These are phyloP conservation scores for Alloascoidea africana DNA, from an alignment of 805 yeast genomes.

Conservation along the genomic window DNA sequence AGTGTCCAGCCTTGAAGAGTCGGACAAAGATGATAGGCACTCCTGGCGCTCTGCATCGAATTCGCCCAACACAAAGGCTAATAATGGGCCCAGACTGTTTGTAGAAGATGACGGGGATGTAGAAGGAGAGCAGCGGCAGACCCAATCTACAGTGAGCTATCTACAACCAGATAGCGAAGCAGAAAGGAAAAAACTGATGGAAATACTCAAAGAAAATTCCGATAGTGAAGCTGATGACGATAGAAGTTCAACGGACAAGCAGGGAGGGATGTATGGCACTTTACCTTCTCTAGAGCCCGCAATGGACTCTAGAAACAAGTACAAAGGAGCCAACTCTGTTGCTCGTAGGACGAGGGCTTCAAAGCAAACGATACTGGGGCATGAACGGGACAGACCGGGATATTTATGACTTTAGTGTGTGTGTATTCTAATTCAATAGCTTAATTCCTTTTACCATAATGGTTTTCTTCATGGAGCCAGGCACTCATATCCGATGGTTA, in stretches of 20 bases:
- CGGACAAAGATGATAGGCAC: too few species aligned
- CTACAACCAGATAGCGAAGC: constrained; percentile 10
- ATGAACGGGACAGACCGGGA: too few species aligned
- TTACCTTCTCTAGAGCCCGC: too few species aligned
- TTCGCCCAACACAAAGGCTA: constrained; percentile 2
- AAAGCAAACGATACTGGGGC: neutral
- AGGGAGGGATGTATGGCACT: too few species aligned
- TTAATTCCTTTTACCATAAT: too few species aligned
- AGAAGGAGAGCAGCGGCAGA: constrained; percentile 2
- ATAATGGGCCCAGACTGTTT: constrained; percentile 1
- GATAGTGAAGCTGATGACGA: neutral
- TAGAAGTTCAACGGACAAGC: neutral
- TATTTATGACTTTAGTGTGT: too few species aligned
- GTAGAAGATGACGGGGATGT: neutral
- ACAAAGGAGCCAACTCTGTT: constrained; percentile 1
- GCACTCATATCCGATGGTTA: too few species aligned
- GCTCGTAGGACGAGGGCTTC: neutral
- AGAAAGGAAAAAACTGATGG: constrained; percentile 8
- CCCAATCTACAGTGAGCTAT: constrained; percentile 11
- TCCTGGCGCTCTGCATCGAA: too few species aligned
- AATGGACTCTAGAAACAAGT: neutral
- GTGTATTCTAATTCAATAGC: too few species aligned
- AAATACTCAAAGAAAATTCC: constrained; percentile 10
- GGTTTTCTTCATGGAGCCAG: too few species aligned
- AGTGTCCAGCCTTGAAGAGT: too few species aligned